phyloP scores from a whole-genome alignment of 2,329 filamentous ascomycete genomes.

The Talaromyces sp. region DNA sequence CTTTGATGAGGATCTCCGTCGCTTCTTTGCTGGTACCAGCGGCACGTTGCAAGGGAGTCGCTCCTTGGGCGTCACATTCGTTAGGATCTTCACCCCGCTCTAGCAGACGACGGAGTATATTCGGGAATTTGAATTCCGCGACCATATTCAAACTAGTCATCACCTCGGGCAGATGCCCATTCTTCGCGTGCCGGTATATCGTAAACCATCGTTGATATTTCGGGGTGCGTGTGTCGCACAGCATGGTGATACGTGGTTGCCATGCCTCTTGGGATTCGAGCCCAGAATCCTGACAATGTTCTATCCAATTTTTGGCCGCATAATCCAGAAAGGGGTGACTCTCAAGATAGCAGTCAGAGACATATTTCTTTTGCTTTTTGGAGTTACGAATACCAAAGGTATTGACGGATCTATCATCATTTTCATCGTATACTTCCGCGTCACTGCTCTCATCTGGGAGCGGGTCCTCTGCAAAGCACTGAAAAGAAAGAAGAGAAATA shows the following conservation, averaged over 20 bases:
- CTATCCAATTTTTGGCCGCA: not conserved
- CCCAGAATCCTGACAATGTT: not conserved
- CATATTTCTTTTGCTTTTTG: not conserved
- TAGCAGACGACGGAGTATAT: not conserved
- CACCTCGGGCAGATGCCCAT: not conserved
- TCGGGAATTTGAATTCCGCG: not conserved
- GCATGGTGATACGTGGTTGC: not conserved
- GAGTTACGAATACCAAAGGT: not conserved
- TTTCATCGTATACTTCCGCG: not conserved
- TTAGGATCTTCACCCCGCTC: constrained; percentile 3
- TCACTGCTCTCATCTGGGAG: not conserved
- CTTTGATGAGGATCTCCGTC: not conserved
- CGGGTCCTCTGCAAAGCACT: not conserved
- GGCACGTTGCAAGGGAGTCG: not conserved
- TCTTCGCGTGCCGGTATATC: not conserved
- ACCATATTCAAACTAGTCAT: constrained; percentile 1
- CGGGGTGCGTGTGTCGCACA: not conserved
- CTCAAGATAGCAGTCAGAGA: not conserved
- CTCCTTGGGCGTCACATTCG: not conserved
- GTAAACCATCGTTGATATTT: constrained; percentile 1
- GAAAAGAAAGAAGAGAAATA: constrained; percentile 8
- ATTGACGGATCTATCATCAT: not conserved
- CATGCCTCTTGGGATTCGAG: constrained; percentile 4
- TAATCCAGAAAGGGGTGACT: not conserved
- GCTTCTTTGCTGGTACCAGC: not conserved